A percentile compares a stretch with the other conserved stretches of the same genome.
Conservation (phyloP, 2,329 filamentous ascomycete genomes). For the Aureobasidium sp. region DNA sequence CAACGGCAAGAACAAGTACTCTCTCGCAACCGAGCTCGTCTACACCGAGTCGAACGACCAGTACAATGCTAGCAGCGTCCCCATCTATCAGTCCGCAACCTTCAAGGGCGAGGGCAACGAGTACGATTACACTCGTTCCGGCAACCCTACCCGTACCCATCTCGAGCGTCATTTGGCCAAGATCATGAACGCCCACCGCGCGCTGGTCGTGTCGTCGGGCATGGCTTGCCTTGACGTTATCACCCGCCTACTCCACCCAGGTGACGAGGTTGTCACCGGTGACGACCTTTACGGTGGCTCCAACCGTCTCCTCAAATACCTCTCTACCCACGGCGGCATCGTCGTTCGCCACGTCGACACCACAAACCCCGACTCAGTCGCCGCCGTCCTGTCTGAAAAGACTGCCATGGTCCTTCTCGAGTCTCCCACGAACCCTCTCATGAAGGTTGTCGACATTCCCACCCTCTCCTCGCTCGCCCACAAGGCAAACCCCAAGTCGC, state of each 20-base stretch:
- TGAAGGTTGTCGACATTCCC: constrained; percentile 92
- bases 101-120: constrained; percentile 84
- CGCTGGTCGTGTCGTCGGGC: constrained; percentile 86
- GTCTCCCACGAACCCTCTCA: constrained; percentile 92
- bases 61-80: constrained; percentile 91
- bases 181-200: constrained; percentile 92
- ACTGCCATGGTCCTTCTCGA: constrained; percentile 94
- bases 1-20: constrained; percentile 71
- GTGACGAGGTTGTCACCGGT: constrained; percentile 94
- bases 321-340: constrained; percentile 82
- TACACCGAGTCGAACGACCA: constrained; percentile 95
- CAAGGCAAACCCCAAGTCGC: constrained; percentile 63
- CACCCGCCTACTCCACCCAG: constrained; percentile 77
- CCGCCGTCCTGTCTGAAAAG: constrained; percentile 60
- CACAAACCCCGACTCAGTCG: constrained; percentile 64
- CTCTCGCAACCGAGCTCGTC: constrained; percentile 89
- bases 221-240: constrained; percentile 98
- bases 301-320: constrained; percentile 84
- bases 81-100: constrained; percentile 95
- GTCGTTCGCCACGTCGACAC: constrained; percentile 95
- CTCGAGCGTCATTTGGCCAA: constrained; percentile 95
- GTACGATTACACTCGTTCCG: constrained; percentile 97
- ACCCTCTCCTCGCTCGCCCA: constrained; percentile 70
- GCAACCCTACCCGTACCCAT: constrained; percentile 92
- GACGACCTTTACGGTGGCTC: constrained; percentile 96